Evolutionary conservation across 306 rosid genomes (phyloP), one percentile per base, ranked within the genome.

Genomic region (Malus sylvestris): DNA sequence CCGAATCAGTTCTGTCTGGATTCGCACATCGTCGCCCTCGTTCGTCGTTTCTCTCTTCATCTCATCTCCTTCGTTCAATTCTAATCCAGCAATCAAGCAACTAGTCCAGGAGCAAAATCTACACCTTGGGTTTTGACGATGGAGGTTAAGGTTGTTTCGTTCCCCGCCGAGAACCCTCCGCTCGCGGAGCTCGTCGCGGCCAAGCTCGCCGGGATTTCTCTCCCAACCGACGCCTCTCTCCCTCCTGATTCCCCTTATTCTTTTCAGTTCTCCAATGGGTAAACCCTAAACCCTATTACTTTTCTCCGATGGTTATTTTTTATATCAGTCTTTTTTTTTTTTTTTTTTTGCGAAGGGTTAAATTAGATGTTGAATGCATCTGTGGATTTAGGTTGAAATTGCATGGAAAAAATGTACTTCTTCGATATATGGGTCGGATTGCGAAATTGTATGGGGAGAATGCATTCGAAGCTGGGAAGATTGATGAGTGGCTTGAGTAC

Each of bases 401-500:
- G 87, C 85, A 67, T 1, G 99, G 99, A 53, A 68, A 84, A 2
- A 49, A 22, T 75, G 92, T 84, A 67, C 96, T 92, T 52, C 91
- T 95, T 22, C 93, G 93, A 10, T 82, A 88, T 61, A 58, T 95
- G 68, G 97, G 88, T 45, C 86, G 88, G 62, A 80, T 77, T 82
- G 70, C 92, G n/a, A 77, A 89, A 84, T 88, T 90, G 73, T 90
- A 87, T 53, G 97, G 97, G 18, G 81, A 76, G 76, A 81, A 89
- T 77, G 88, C 92, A 35, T 69, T 83, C 71, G 90, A 90, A 60
- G 67, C 91, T 81, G 60, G 68, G 71, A 82, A 90, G 99, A 87
- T 92, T 84, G 97, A 85, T 61, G 93, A 89, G 69, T 89, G 93
- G 97, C 81, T 95, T 70, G 99, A 95, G 70, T 89, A 81, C 69